Conservation (phyloP, 2,329 filamentous ascomycete species). For the Neofusicoccum sp. region DNA sequence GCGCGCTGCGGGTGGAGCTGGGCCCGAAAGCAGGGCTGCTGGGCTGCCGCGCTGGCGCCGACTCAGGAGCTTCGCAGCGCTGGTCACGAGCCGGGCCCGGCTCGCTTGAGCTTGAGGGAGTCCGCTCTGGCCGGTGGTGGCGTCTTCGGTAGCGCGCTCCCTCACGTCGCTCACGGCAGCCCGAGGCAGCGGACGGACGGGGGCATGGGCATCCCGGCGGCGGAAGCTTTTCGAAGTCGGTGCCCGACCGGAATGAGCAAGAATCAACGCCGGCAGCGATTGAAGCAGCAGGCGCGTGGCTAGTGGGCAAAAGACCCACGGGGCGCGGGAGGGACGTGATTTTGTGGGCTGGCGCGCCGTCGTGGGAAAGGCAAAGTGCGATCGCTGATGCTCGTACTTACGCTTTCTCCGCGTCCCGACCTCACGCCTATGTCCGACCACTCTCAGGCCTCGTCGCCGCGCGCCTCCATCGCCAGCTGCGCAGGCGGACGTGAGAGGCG, state of each 20-base stretch:
- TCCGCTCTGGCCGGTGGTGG: not conserved
- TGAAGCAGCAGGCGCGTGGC: not conserved
- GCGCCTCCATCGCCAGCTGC: not conserved
- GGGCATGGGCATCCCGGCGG: not conserved
- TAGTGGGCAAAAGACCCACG: not conserved
- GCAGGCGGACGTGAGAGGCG: not conserved
- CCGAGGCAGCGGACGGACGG: not conserved
- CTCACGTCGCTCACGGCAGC: not conserved
- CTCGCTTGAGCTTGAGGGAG: too few relatives aligned
- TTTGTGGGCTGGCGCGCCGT: not conserved
- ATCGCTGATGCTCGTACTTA: conserved; percentile 6
- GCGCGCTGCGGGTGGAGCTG: conserved; percentile 1
- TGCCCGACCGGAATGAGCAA: not conserved
- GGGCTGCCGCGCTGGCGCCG: not conserved
- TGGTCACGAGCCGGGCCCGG: too few relatives aligned
- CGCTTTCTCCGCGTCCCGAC: not conserved
- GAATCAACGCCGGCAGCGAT: not conserved
- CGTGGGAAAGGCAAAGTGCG: not conserved
- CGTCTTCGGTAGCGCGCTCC: not conserved
- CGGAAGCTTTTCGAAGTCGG: not conserved
- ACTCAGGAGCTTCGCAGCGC: not conserved
- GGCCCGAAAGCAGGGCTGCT: not conserved
- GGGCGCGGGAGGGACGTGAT: not conserved
- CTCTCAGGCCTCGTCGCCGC: not conserved
- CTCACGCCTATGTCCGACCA: not conserved